Base-by-base conservation (phyloP, 2,329 filamentous ascomycete species). In the Stachybotrys chartarum region DNA sequence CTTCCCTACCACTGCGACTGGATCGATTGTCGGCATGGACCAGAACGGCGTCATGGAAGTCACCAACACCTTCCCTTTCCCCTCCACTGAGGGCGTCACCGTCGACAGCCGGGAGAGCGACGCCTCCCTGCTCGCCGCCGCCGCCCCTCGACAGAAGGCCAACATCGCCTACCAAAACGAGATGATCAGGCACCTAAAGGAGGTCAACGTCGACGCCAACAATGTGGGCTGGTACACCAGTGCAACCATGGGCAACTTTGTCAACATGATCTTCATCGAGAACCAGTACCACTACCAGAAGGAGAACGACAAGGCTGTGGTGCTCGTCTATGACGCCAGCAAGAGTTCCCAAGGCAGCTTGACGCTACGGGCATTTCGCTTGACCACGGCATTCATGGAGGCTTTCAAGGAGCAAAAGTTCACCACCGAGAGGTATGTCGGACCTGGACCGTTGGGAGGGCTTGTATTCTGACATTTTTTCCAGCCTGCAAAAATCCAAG, bases 191-290 rank as follows among this genome's bases (percentile, higher is more conserved):
- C 91, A 94, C 74, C 78, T 97, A 60, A 88, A 93, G 72, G 94
- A 97, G 76, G 94, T 99, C 68, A 99, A 97, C 73, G 90, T 97
- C 57, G 94, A 99, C 72, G 94, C 94, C 62, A 96, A 97, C 80
- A 95, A 91, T 68, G 91, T 96, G 58, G 94, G 94, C 67, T 99
- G 92, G 92, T 99, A 99, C 78, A 97, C 91, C 57, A 97, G 91
- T 78, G 91, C 92, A 60, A 96, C 91, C 73, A 95, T 99, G 90
- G 94, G 94, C 74, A 97, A 96, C 81, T 97, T 97, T 66, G 82
- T 97, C 80, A 97, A 92, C 79, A 74, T 88, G 70, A 90, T 88
- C 79, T 92, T 96, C 70, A 90, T 99, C 74, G 94, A 99, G 82
- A 99, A 97, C 79, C 92, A 97, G 75, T 91, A 86, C 76, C 89